A percentile compares a stretch with the other conserved stretches of the same genome.
These are phyloP conservation scores for Fusarium decemcellulare DNA, from an alignment of 2,329 filamentous ascomycete genomes.

Conservation along the genomic window DNA sequence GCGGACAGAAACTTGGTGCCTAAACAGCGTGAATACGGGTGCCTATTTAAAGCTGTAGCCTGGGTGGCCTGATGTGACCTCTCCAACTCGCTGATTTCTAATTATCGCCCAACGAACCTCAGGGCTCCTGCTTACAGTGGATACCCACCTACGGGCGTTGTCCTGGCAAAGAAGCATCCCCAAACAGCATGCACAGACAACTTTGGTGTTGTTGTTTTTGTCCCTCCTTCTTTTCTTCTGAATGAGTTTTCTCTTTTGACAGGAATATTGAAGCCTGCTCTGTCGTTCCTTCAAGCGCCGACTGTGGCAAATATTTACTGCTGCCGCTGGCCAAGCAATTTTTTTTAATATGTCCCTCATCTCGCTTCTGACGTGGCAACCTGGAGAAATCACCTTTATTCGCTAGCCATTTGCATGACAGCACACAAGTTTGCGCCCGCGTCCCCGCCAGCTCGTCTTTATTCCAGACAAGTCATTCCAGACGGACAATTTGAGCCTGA, in stretches of 20 bases:
- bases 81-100: constrained; percentile 21
- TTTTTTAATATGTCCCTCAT: neutral
- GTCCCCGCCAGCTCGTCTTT: no score
- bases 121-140: neutral
- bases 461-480: no score
- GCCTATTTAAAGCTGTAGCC: constrained; percentile 34
- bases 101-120: constrained; percentile 31
- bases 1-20: constrained; percentile 30
- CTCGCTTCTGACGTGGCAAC: constrained; percentile 14
- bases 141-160: neutral
- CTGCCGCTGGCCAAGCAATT: constrained; percentile 4
- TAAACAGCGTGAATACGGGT: constrained; percentile 37
- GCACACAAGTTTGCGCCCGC: neutral
- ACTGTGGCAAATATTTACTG: neutral
- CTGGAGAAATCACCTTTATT: constrained; percentile 2
- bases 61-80: constrained; percentile 28
- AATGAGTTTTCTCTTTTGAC: neutral
- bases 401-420: constrained; percentile 7
- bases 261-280: no score
- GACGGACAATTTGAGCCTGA: no score
- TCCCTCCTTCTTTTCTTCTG: no score
- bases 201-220: no score
- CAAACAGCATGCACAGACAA: no score
- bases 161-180: no score
- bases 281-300: no score